These are phyloP conservation scores for Toxicodendron radicans DNA, from an alignment of 345 rosid genomes.

Conservation along the genomic window DNA sequence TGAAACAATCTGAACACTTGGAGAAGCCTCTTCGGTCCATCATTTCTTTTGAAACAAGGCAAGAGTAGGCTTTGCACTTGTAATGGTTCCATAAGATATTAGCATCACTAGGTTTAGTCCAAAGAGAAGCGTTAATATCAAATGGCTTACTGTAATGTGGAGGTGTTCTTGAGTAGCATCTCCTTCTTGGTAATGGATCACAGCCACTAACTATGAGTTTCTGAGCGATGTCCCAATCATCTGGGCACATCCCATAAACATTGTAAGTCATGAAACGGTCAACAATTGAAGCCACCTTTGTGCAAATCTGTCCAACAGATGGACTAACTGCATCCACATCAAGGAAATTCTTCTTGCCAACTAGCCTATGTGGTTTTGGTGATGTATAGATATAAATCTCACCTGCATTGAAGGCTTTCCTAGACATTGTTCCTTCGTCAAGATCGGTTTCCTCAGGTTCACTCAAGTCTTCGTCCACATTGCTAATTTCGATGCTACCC, in stretches of 20 bases:
- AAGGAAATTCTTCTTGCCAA: conserved; percentile 45
- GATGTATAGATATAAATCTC: conserved; percentile 45
- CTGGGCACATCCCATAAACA: conserved; percentile 40
- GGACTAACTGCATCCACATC: conserved; percentile 50
- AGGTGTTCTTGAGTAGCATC: conserved; percentile 51
- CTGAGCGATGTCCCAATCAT: conserved; percentile 47
- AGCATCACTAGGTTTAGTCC: conserved; percentile 42
- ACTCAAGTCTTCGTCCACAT: conserved; percentile 30
- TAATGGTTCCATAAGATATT: conserved; percentile 52
- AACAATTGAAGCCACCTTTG: conserved; percentile 26
- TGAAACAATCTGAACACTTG: conserved; percentile 54
- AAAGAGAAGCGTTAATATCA: conserved; percentile 39
- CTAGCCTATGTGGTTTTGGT: conserved; percentile 39
- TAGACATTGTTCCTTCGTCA: conserved; percentile 22
- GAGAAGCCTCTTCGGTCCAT: conserved; percentile 44
- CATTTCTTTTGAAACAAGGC: conserved; percentile 44
- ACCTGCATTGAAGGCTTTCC: conserved; percentile 34
- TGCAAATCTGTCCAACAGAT: conserved; percentile 41
- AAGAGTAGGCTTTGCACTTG: conserved; percentile 53
- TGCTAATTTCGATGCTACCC: conserved; percentile 24
- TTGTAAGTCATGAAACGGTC: conserved; percentile 51
- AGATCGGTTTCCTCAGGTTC: conserved; percentile 36
- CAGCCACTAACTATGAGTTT: conserved; percentile 51
- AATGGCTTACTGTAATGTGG: conserved; percentile 33
- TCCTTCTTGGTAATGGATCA: conserved; percentile 57